phyloP scores from a whole-genome alignment of 352 stramenopile genomes.

The Achlya hypogyna region DNA sequence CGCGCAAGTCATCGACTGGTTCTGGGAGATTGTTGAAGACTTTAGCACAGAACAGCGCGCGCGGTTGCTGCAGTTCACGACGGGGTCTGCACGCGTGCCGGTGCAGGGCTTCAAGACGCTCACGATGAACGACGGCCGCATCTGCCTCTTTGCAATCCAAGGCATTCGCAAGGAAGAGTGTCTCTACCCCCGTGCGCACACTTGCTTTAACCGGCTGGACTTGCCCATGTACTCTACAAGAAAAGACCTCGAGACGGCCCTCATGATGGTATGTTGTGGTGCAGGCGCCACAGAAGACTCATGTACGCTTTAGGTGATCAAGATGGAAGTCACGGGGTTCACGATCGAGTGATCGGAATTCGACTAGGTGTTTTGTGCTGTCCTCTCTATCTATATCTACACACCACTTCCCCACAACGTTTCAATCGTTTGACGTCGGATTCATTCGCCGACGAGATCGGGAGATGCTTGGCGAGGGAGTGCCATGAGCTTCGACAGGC shows the following conservation, averaged over 20 bases:
- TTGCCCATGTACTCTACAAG: slow-evolving; percentile 65
- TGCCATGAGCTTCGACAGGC: no score
- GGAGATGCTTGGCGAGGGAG: no score
- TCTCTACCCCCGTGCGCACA: slow-evolving; percentile 75
- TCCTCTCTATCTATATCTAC: not conserved
- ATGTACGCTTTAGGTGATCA: not conserved
- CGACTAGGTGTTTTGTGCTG: not conserved
- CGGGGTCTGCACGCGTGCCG: slow-evolving; percentile 91
- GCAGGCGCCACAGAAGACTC: not conserved
- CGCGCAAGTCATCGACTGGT: slow-evolving; percentile 91
- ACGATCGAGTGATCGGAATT: slow-evolving; percentile 12
- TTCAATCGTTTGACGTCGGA: no score
- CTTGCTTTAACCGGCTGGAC: slow-evolving; percentile 82
- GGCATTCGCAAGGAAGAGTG: slow-evolving; percentile 72
- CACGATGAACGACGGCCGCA: slow-evolving; percentile 82
- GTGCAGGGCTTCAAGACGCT: slow-evolving; percentile 82
- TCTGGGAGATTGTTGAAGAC: slow-evolving; percentile 94
- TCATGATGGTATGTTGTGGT: slow-evolving; percentile 38
- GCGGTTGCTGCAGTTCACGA: slow-evolving; percentile 96
- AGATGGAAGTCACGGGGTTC: slow-evolving; percentile 18
- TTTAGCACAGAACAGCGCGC: slow-evolving; percentile 94
- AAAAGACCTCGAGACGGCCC: slow-evolving; percentile 76
- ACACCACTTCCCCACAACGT: no score
- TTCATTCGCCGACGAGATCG: no score
- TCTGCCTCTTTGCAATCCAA: slow-evolving; percentile 81